Evolutionary conservation across 371 early-diverging fungal species (phyloP).

Genomic region (Choanephora cucurbitarum): DNA sequence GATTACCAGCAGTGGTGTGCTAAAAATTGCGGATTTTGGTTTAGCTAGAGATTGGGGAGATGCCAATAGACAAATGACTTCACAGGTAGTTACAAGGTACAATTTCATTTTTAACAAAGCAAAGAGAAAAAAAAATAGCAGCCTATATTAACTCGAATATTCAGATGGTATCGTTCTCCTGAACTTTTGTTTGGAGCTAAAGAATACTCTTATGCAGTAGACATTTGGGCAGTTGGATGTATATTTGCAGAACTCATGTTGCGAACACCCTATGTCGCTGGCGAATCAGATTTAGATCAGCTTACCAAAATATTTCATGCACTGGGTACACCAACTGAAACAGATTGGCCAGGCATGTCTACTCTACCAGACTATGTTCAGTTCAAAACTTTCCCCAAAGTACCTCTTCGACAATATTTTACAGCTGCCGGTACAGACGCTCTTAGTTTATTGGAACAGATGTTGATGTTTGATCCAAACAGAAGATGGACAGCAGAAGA

Average conservation of each 20-base stretch:
- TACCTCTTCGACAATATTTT: conserved; percentile 81
- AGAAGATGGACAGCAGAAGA: conserved; percentile 87
- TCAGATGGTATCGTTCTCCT: conserved; percentile 99
- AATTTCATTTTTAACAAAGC: background rate
- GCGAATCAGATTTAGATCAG: conserved; percentile 94
- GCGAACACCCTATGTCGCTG: conserved; percentile 95
- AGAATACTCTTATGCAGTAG: conserved; percentile 89
- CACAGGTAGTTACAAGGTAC: conserved; percentile 93
- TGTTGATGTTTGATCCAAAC: conserved; percentile 92
- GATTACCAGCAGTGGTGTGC: conserved; percentile 83
- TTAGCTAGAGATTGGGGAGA: conserved; percentile 94
- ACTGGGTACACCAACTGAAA: conserved; percentile 96
- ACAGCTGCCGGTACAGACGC: conserved; percentile 94
- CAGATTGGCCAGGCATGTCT: conserved; percentile 93
- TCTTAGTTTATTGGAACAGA: conserved; percentile 86
- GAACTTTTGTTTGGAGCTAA: conserved; percentile 96
- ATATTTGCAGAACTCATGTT: conserved; percentile 99
- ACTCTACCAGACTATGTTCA: conserved; percentile 76
- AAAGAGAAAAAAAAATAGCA: background rate
- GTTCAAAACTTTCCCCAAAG: conserved; percentile 66
- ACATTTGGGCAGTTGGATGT: conserved; percentile 99
- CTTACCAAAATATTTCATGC: conserved; percentile 93
- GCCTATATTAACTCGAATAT: background rate
- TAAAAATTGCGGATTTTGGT: conserved; percentile 99
- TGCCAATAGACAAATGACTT: conserved; percentile 79